Evolutionary conservation across 2,329 filamentous ascomycete species (phyloP).

Genomic region (Fusarium nanum): DNA sequence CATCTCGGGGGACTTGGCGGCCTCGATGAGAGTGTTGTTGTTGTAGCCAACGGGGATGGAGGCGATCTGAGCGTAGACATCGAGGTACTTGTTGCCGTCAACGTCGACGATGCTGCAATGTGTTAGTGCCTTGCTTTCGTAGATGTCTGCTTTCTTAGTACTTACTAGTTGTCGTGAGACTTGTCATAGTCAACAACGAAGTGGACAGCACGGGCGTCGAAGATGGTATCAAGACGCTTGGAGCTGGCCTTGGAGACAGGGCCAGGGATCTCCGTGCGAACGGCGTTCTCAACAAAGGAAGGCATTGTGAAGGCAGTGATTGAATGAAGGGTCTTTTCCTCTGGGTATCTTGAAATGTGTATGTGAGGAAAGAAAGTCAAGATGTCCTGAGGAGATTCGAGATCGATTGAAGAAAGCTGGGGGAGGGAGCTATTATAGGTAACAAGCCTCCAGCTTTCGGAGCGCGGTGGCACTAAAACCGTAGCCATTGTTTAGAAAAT

Average conservation of each 20-base stretch:
- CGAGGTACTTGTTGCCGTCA: conserved; percentile 62
- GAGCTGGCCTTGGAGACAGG: conserved; percentile 54
- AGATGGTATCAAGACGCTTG: conserved; percentile 60
- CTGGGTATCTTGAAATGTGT: conserved; percentile 27
- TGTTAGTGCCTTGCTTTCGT: conserved; percentile 4
- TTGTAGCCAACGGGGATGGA: conserved; percentile 88
- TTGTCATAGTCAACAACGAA: conserved; percentile 65
- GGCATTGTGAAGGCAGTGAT: conserved; percentile 47
- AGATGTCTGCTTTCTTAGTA: not conserved
- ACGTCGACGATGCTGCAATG: conserved; percentile 57
- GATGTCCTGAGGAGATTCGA: conserved; percentile 35
- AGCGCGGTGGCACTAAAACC: conserved; percentile 25
- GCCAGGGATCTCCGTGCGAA: conserved; percentile 55
- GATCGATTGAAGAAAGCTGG: conserved; percentile 25
- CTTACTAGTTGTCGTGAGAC: conserved; percentile 63
- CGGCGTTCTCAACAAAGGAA: conserved; percentile 49
- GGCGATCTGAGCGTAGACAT: conserved; percentile 81
- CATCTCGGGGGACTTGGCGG: conserved; percentile 78
- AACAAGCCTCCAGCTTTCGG: conserved; percentile 34
- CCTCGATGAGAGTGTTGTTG: conserved; percentile 74
- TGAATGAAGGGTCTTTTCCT: conserved; percentile 11
- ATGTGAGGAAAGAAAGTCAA: conserved; percentile 28
- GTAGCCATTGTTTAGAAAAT: conserved; percentile 22
- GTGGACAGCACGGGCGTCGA: conserved; percentile 64
- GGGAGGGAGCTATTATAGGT: conserved; percentile 45